Conservation (phyloP, 2,329 filamentous ascomycete species). For the Cercospora canescens region DNA sequence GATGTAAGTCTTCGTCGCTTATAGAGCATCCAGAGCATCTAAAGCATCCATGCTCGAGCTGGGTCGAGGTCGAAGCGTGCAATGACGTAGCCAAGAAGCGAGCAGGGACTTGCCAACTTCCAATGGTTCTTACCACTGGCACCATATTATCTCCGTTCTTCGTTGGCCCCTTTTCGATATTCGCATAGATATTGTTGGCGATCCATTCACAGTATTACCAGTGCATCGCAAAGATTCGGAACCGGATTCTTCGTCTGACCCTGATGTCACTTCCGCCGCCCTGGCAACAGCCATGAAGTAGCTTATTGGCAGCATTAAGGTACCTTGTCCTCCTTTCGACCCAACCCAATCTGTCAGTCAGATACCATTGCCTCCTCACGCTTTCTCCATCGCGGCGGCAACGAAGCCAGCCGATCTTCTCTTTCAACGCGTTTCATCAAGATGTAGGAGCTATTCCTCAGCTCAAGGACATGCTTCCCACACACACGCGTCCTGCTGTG, state of each 20-base stretch:
- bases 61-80: background rate
- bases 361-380: background rate
- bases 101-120: background rate
- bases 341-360: background rate
- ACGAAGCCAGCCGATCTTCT: background rate
- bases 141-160: too few relatives aligned
- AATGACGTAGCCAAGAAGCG: background rate
- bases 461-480: conserved; percentile 2
- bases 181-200: too few relatives aligned
- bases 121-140: background rate
- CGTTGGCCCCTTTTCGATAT: too few relatives aligned
- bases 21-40: too few relatives aligned
- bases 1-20: background rate
- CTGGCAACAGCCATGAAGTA: too few relatives aligned
- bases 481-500: conserved; percentile 1
- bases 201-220: too few relatives aligned
- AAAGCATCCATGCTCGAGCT: background rate
- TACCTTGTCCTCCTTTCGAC: background rate
- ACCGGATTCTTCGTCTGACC: too few relatives aligned
- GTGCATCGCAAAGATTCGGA: too few relatives aligned
- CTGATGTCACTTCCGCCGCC: too few relatives aligned
- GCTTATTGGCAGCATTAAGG: background rate
- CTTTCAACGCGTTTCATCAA: background rate
- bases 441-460: background rate
- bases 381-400: background rate